phyloP scores from a whole-genome alignment of 257 asterid genomes.

The Plectranthus barbatus region DNA sequence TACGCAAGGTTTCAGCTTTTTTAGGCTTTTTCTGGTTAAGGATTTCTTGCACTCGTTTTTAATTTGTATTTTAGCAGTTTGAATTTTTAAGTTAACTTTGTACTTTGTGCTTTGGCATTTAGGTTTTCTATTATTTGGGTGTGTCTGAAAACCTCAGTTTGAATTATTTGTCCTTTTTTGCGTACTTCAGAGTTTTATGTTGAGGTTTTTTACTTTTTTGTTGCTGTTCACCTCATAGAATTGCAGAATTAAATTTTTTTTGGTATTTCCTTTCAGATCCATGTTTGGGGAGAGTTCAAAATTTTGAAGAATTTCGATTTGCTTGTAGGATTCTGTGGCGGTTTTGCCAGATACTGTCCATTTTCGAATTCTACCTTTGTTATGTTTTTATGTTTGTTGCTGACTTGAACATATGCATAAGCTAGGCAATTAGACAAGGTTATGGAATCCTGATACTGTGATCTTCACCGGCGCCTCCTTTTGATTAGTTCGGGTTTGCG shows the following conservation, averaged over 20 bases:
- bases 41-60: not conserved
- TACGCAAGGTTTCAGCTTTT: not conserved
- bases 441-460: constrained; percentile 6
- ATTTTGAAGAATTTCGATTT: constrained; percentile 16
- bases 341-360: too few species aligned
- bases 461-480: constrained; percentile 11
- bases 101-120: not conserved
- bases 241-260: not conserved
- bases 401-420: constrained; percentile 24
- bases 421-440: constrained; percentile 8
- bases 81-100: not conserved
- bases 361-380: not conserved
- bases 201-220: not conserved
- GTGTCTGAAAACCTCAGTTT: not conserved
- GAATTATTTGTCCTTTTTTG: constrained; percentile 3
- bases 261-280: constrained; percentile 33
- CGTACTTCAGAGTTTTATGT: not conserved
- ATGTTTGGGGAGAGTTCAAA: constrained; percentile 23
- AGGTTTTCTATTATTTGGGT: not conserved
- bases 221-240: not conserved
- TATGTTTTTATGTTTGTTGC: not conserved
- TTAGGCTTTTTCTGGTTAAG: not conserved
- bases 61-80: not conserved
- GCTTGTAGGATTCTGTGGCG: constrained; percentile 9
- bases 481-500: constrained; percentile 19